Evolutionary conservation across 306 rosid species (phyloP).

Genomic region (Inga laurina): DNA sequence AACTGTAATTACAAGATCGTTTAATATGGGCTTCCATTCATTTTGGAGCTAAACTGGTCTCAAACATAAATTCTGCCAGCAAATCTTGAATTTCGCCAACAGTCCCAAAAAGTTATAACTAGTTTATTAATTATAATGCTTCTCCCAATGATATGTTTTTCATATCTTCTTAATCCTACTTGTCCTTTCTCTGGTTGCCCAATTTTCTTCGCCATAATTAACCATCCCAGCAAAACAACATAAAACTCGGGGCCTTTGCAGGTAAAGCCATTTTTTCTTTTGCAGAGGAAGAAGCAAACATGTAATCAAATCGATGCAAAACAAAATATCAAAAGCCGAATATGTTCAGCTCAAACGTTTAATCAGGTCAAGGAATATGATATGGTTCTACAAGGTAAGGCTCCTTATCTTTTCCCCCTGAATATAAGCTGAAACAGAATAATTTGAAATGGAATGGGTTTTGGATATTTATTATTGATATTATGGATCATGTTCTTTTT

Average conservation of each 20-base stretch:
- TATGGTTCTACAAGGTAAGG: constrained; percentile 15
- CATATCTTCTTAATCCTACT: not conserved
- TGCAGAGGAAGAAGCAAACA: constrained; percentile 29
- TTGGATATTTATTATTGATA: not conserved
- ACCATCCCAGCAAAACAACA: constrained; percentile 27
- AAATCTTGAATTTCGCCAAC: not conserved
- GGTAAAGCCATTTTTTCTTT: constrained; percentile 9
- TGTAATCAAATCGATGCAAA: constrained; percentile 32
- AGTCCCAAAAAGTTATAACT: not conserved
- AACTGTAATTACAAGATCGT: not conserved
- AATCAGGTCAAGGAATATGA: constrained; percentile 27
- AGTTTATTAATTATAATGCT: not conserved
- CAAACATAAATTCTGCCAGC: not conserved
- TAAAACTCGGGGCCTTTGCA: constrained; percentile 34
- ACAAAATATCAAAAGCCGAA: constrained; percentile 29
- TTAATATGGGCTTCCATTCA: constrained; percentile 29
- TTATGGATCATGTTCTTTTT: constrained; percentile 9
- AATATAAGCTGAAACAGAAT: constrained; percentile 7
- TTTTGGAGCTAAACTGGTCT: constrained; percentile 3
- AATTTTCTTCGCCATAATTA: constrained; percentile 15
- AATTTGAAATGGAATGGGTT: constrained; percentile 3
- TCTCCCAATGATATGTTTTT: not conserved
- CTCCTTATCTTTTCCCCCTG: constrained; percentile 13
- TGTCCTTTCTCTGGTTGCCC: not conserved
- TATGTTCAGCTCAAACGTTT: constrained; percentile 19